Percentiles rank a stretch among this genome's conserved stretches.
These are phyloP conservation scores for Globisporangium abappressorium DNA, from an alignment of 352 stramenopile genomes.

Conservation along the genomic window DNA sequence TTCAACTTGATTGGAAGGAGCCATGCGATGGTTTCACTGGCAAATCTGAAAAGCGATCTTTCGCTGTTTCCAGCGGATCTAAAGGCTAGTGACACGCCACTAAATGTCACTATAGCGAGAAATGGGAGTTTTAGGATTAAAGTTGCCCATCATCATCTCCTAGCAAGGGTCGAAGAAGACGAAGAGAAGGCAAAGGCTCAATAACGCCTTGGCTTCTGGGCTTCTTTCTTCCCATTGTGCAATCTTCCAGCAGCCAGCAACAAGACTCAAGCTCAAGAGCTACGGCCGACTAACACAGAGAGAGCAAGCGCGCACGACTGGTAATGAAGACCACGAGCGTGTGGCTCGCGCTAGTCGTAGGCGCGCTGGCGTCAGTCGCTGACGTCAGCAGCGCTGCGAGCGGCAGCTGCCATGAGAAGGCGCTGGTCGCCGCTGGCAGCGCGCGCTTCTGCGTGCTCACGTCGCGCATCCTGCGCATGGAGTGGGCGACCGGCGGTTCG, in stretches of 20 bases:
- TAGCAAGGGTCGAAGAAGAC: background rate
- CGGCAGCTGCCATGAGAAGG: slow-evolving; percentile 18
- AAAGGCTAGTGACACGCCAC: background rate
- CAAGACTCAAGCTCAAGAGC: background rate
- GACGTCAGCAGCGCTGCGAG: background rate
- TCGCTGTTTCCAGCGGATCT: background rate
- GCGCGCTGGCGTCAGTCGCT: background rate
- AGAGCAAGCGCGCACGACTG: background rate
- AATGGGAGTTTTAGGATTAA: background rate
- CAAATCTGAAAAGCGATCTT: background rate
- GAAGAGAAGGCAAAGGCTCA: background rate
- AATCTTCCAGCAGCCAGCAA: slow-evolving; percentile 12
- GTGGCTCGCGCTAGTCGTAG: slow-evolving; percentile 10
- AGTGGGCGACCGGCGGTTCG: slow-evolving; percentile 16
- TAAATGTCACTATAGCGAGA: background rate
- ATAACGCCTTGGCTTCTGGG: too few relatives aligned
- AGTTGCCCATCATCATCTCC: background rate
- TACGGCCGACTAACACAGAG: background rate
- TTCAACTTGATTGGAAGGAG: background rate
- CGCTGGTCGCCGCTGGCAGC: slow-evolving; percentile 20
- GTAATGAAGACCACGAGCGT: slow-evolving; percentile 6
- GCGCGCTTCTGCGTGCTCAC: slow-evolving; percentile 41
- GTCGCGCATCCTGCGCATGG: slow-evolving; percentile 31
- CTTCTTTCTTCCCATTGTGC: slow-evolving; percentile 4
- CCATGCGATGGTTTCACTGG: background rate